These are phyloP conservation scores for Paracamarosporium sp. DNA, from an alignment of 2,329 filamentous ascomycete genomes.

Conservation along the genomic window DNA sequence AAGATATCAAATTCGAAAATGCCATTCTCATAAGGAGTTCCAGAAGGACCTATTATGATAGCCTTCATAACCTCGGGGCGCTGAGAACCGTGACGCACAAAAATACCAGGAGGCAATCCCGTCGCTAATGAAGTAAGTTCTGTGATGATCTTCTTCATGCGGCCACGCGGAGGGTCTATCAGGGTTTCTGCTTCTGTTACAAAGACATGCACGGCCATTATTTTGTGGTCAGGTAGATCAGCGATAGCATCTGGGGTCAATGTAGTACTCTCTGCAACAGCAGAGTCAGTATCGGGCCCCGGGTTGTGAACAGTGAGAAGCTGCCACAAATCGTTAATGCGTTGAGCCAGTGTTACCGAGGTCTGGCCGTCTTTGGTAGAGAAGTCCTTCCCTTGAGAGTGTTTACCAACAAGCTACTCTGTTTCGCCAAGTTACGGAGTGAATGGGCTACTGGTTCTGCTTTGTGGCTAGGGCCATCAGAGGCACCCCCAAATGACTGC, in stretches of 20 bases:
- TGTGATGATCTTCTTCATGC: slow-evolving; percentile 53
- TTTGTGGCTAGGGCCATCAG: slow-evolving; percentile 8
- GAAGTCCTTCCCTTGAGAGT: slow-evolving; percentile 24
- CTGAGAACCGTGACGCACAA: slow-evolving; percentile 54
- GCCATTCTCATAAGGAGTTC: slow-evolving; percentile 62
- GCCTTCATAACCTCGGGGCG: slow-evolving; percentile 60
- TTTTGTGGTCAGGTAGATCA: slow-evolving; percentile 45
- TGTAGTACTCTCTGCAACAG: not conserved
- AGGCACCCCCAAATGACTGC: slow-evolving; percentile 33
- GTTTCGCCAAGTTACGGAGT: slow-evolving; percentile 32
- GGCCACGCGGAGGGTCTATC: slow-evolving; percentile 34
- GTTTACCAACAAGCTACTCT: slow-evolving; percentile 30
- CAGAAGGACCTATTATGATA: slow-evolving; percentile 57
- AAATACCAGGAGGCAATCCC: slow-evolving; percentile 60
- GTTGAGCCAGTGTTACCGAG: slow-evolving; percentile 37
- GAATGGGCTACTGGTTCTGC: slow-evolving; percentile 30
- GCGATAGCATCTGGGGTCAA: slow-evolving; percentile 24
- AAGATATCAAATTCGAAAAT: slow-evolving; percentile 64
- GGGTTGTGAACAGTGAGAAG: slow-evolving; percentile 6
- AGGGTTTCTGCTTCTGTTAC: slow-evolving; percentile 13
- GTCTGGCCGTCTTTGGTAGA: slow-evolving; percentile 27
- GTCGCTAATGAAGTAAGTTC: slow-evolving; percentile 56
- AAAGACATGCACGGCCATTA: slow-evolving; percentile 40
- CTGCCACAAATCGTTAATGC: not conserved
- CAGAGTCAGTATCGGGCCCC: not conserved